Evolutionary conservation across 164 flowering plant species (phyloP).

Genomic region (Stephania japonica): DNA sequence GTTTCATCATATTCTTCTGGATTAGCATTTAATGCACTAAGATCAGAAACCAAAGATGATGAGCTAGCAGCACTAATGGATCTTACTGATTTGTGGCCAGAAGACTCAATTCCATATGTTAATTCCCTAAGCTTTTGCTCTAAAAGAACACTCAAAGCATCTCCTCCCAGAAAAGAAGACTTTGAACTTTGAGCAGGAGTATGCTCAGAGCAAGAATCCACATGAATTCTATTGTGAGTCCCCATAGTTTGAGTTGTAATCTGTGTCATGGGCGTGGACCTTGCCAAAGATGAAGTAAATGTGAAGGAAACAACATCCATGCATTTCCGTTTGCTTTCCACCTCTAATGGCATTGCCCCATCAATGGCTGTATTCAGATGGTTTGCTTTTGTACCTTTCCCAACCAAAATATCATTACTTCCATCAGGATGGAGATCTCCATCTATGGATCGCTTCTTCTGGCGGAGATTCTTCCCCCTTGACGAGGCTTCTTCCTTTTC

Average conservation of each 20-base stretch:
- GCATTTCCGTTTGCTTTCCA: slow-evolving; percentile 50
- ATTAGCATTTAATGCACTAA: slow-evolving; percentile 16
- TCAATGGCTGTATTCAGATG: slow-evolving; percentile 22
- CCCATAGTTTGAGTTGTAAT: slow-evolving; percentile 23
- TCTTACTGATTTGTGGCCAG: slow-evolving; percentile 23
- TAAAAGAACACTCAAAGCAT: slow-evolving; percentile 72
- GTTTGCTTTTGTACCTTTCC: slow-evolving; percentile 23
- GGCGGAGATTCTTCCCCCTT: slow-evolving; percentile 35
- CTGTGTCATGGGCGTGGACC: slow-evolving; percentile 36
- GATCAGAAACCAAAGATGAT: slow-evolving; percentile 25
- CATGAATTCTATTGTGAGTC: slow-evolving; percentile 16
- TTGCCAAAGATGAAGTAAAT: slow-evolving; percentile 69
- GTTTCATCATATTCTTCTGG: slow-evolving; percentile 19
- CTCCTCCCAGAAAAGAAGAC: slow-evolving; percentile 47
- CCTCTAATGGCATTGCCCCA: slow-evolving; percentile 26
- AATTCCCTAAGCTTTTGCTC: slow-evolving; percentile 79
- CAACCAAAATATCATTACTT: slow-evolving; percentile 23
- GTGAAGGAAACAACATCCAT: slow-evolving; percentile 92
- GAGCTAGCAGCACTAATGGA: slow-evolving; percentile 22
- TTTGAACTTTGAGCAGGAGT: slow-evolving; percentile 25
- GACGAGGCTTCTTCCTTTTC: slow-evolving; percentile 33
- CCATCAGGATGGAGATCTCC: slow-evolving; percentile 31
- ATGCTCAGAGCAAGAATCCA: slow-evolving; percentile 32
- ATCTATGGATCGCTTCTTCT: slow-evolving; percentile 57
- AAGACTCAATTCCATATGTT: slow-evolving; percentile 38